phyloP scores from a whole-genome alignment of 768 basidiomycete genomes.

The Leccinum subgranulosum region DNA sequence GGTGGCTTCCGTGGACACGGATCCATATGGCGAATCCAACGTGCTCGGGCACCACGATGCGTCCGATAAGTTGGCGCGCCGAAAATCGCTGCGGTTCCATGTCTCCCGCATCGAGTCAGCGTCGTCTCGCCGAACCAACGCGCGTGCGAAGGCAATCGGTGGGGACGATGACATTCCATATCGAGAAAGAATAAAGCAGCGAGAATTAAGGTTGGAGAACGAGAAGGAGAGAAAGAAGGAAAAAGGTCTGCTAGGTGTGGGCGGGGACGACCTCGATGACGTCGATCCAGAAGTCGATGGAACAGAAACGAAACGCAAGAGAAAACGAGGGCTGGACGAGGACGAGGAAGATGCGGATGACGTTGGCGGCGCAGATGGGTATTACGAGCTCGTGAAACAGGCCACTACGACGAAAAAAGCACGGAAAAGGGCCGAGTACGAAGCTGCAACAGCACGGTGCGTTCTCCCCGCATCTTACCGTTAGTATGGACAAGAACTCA shows the following conservation, averaged over 20 bases:
- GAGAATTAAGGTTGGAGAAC: conserved; percentile 52
- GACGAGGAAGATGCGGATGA: conserved; percentile 44
- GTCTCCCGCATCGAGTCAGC: conserved; percentile 87
- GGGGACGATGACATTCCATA: conserved; percentile 98
- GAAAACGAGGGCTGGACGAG: conserved; percentile 37
- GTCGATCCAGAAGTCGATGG: conserved; percentile 41
- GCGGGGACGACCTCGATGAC: conserved; percentile 68
- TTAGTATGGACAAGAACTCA: conserved; percentile 6
- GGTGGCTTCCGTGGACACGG: conserved; percentile 4
- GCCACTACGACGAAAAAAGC: conserved; percentile 68
- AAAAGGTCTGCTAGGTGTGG: conserved; percentile 38
- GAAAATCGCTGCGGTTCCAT: conserved; percentile 87
- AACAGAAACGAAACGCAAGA: conserved; percentile 37
- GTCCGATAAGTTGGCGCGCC: conserved; percentile 78
- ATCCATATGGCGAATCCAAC: conserved; percentile 71
- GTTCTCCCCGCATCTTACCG: conserved; percentile 21
- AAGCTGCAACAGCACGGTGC: conserved; percentile 59
- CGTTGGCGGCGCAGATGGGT: conserved; percentile 60
- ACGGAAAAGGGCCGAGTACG: conserved; percentile 80
- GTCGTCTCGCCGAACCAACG: conserved; percentile 68
- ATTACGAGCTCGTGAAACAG: conserved; percentile 88
- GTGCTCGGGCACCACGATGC: conserved; percentile 68
- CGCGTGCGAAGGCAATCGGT: conserved; percentile 64
- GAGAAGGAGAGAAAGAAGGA: conserved; percentile 37
- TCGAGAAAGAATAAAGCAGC: conserved; percentile 65